Conservation (phyloP, 345 rosid species). For the Mercurialis annua region DNA sequence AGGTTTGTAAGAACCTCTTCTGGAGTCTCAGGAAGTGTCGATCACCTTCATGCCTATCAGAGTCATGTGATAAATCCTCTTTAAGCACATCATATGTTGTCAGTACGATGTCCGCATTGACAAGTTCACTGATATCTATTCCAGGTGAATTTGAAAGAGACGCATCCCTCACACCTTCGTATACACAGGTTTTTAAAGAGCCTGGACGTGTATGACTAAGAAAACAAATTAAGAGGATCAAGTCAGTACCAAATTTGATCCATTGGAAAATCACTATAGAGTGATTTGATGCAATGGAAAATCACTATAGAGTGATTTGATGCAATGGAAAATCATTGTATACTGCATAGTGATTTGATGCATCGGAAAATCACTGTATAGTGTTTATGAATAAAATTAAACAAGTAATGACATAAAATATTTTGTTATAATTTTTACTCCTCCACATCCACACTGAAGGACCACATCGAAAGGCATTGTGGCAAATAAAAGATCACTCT, state of each 20-base stretch:
- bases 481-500: neutral
- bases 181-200: constrained; percentile 62
- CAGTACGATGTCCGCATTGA: constrained; percentile 70
- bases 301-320: too few relatives aligned
- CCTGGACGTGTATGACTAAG: constrained; percentile 82
- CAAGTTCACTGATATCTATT: constrained; percentile 59
- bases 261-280: constrained; percentile 16
- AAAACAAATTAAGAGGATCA: constrained; percentile 27
- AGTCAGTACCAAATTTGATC: constrained; percentile 15
- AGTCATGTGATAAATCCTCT: constrained; percentile 92
- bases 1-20: constrained; percentile 61
- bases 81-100: constrained; percentile 95
- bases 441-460: neutral
- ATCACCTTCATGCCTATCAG: constrained; percentile 92
- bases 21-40: constrained; percentile 81
- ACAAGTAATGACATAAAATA: constrained; percentile 14
- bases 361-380: constrained; percentile 17
- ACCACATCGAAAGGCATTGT: neutral
- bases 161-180: constrained; percentile 75
- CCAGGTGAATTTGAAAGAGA: constrained; percentile 54
- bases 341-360: constrained; percentile 10
- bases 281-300: too few relatives aligned
- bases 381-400: neutral
- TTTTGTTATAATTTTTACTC: neutral
- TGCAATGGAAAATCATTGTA: constrained; percentile 17